phyloP scores from a whole-genome alignment of 192 early-diverging fungal species.

The Pecoramyces ruminantium region DNA sequence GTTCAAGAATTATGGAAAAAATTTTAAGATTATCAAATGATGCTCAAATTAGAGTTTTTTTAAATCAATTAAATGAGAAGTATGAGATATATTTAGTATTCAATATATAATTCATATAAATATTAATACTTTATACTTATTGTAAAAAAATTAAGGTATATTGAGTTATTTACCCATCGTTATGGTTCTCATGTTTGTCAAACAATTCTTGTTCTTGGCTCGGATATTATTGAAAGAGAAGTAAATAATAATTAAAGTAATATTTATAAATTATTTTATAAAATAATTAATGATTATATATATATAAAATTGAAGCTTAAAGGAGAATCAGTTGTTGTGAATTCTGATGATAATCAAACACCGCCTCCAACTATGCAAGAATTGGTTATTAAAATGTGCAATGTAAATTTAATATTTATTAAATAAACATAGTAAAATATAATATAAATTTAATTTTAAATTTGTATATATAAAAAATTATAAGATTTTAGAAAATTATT shows the following conservation, averaged over 20 bases:
- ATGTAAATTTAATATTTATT: constrained; percentile 20
- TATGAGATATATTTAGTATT: too few species aligned
- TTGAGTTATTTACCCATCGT: constrained; percentile 59
- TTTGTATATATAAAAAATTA: constrained; percentile 8
- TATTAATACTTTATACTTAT: too few species aligned
- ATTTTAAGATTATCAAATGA: constrained; percentile 49
- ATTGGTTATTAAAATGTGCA: constrained; percentile 38
- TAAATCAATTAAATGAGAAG: constrained; percentile 20
- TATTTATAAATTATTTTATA: background rate
- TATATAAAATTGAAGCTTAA: constrained; percentile 8
- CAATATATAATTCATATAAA: too few species aligned
- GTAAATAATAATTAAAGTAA: constrained; percentile 15
- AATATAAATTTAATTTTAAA: too few species aligned
- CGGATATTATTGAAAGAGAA: constrained; percentile 60
- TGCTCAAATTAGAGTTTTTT: constrained; percentile 55
- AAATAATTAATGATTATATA: constrained; percentile 8
- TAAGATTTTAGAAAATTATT: background rate
- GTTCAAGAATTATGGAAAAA: too few species aligned
- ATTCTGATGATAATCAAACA: constrained; percentile 11
- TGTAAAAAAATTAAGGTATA: too few species aligned
- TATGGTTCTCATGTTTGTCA: constrained; percentile 79
- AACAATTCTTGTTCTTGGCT: constrained; percentile 53
- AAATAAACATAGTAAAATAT: too few species aligned
- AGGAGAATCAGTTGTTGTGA: constrained; percentile 4
- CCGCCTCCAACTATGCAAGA: constrained; percentile 50